phyloP scores from a whole-genome alignment of 2,329 filamentous ascomycete genomes.

The Penicillium sp. region DNA sequence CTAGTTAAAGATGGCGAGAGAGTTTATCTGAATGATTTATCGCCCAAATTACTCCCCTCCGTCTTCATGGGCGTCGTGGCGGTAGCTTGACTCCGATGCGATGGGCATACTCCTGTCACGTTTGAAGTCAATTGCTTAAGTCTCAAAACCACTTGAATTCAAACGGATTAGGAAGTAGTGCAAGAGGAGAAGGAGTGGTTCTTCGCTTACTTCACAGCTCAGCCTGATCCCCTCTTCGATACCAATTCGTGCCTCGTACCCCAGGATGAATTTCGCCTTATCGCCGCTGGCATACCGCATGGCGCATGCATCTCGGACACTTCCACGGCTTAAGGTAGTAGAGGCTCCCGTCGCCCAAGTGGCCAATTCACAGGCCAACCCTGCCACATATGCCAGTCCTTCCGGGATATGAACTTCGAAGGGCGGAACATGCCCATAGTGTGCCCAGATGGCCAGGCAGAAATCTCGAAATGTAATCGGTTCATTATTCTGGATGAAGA shows the following conservation, averaged over 20 bases:
- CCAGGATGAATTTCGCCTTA: slow-evolving; percentile 55
- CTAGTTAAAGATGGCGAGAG: neutral
- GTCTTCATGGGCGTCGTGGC: neutral
- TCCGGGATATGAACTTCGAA: slow-evolving; percentile 54
- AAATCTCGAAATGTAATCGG: slow-evolving; percentile 49
- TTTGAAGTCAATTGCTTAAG: slow-evolving; percentile 1
- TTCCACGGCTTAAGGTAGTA: slow-evolving; percentile 54
- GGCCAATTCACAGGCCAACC: slow-evolving; percentile 49
- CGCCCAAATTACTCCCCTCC: neutral
- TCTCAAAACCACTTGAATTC: neutral
- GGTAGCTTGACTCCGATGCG: slow-evolving; percentile 31
- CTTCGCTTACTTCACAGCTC: slow-evolving; percentile 49
- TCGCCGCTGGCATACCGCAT: slow-evolving; percentile 56
- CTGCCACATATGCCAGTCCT: slow-evolving; percentile 52
- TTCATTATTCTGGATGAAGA: slow-evolving; percentile 52
- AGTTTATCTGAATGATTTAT: slow-evolving; percentile 15
- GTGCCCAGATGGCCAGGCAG: slow-evolving; percentile 47
- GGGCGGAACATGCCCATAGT: slow-evolving; percentile 53
- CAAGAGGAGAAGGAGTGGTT: neutral
- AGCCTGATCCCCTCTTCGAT: slow-evolving; percentile 55
- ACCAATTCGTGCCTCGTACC: slow-evolving; percentile 54
- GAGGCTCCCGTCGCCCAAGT: slow-evolving; percentile 51
- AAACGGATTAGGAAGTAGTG: neutral
- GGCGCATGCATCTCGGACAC: slow-evolving; percentile 57
- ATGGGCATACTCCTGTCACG: slow-evolving; percentile 36